Base-by-base conservation (phyloP, 176 grass and related monocot genomes). In the Poa annua region DNA sequence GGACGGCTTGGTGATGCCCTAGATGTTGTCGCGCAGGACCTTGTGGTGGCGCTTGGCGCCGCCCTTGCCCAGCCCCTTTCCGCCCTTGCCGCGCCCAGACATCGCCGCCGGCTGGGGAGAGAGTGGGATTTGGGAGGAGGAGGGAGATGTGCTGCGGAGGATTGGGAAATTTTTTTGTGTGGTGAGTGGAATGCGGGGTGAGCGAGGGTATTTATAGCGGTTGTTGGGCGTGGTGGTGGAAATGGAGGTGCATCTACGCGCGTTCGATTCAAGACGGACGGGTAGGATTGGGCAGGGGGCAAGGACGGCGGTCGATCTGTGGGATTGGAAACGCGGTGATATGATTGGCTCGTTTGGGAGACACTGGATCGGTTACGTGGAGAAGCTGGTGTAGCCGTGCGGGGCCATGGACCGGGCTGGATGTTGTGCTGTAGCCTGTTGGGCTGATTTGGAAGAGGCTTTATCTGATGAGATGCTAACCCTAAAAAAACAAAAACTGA, bases 1-100 rank as follows among this genome's bases (percentile, higher is more conserved):
- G 5, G 88, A 74, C 84, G 79, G 79, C 88, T 90, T 90, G 56
- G 88, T 90, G 84, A 90, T 90, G 38, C 84, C 79, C 74, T 90
- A 66, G 79, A 90, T 90, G 84, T 90, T 90, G 84, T 90, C 79
- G 11, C 74, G 79, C 0, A 90, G 57, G 5, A 90, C 88, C 88
- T 90, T 90, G 19, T 66, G 0, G 74, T 90, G 84, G 0, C 74
- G 45, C 79, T 90, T 90, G 2, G 88, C 84, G 2, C 74, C 56
- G 26, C 84, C 88, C 79, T 86, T 90, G n/a, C 79, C 88, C 11
- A 89, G 55, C 1, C 79, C 88, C 65, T 89, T 89, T 19, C 78
- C 88, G 0, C 88, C 78, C 83, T 89, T 86, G 47, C 79, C 84
- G 8, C 79, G 84, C 1, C 84, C 66, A 0, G 74, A 90, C 79